Base-by-base conservation (phyloP, 441 rosid genomes). In the Populus hybrid region DNA sequence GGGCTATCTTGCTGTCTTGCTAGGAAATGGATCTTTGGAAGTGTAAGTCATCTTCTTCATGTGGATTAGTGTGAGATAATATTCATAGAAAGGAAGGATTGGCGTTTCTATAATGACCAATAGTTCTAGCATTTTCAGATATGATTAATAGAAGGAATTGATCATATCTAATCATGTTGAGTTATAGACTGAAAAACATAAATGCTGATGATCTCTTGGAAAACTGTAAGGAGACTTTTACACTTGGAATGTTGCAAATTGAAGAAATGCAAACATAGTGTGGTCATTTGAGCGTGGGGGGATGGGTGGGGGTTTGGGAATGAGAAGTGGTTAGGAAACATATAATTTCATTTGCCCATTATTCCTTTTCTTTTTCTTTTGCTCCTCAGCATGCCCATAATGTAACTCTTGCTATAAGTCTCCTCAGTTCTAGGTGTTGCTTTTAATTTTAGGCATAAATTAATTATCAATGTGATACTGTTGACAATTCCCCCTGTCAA, bases 1-100 rank as follows among this genome's bases (percentile, higher is more conserved):
- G 97, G 98, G 99, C 24, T 96, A 90, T 84, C 93, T 96, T 82
- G 98, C 97, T 73, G 94, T 93, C 85, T 77, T 94, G 85, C 89
- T 94, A 32, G 98, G 98, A 81, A 90, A 89, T 82, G 97, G 99
- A 80, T 89, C 96, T 72, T 72, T 96, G 71, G 99, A 96, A 91
- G 98, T 94, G 97, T 96, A 92, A 92, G 94, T 34, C 70, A 77
- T 68, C 82, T 81, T 68, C 81, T 82, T 80, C 74, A 9, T 57
- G 9, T 57, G 24, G 12, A 66, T 32, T 36, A 32, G 26, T n/a
- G 50, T 26, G 8, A 12, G 69, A 23, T 26, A 4, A 8, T 69
- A 32, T 35, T 34, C 50, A 69, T 69, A 6, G 21, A 6, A 57
- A 57, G 63, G 23, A 57, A 18, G 63, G 10, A 57, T 57, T 7